Evolutionary conservation across 306 rosid genomes (phyloP), one percentile per base, ranked within the genome.

Genomic region (Trifolium dubium): DNA sequence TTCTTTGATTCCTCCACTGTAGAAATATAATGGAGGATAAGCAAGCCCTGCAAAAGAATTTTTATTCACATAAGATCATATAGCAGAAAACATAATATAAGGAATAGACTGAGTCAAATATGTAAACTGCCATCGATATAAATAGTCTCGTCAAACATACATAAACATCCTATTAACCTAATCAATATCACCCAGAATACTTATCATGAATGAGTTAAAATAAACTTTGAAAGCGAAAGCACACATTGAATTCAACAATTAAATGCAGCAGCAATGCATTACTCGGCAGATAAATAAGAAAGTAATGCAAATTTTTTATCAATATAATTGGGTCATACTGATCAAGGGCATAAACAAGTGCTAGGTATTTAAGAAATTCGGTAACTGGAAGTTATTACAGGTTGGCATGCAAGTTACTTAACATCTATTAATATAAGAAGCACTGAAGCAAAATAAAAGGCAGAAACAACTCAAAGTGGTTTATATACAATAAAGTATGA

Each of bases 1-100:
- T 84, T 95, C 98, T 80, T 88, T 92, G 75, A 95, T 93, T 86
- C 99, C 99, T 82, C 99, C 99, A 74, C 88, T 95, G 73, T 95
- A 95, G 78, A 95, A 95, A 82, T 95, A 95, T 58, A 95, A 82
- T 23, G 99, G 90, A 71, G 99, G 97, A 84, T 80, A 72, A 13
- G 99, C 99, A 82, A 95, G 98, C 82, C 99, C 99, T 95, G 89
- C 73, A 81, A 75, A 76, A 72, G 35, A n/a, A 34, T 69, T 46
- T 46, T 32, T 66, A 32, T 58, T 54, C 58, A 73, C 64, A 72
- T 44, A 76, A 63, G 23, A 77, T 67, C 73, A 47, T 76, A 72
- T 28, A 62, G 53, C 32, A 34, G 61, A 75, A 69, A 55, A 61
- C 76, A 50, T 13, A 83, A 60, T 70, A 68, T 15, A 63, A 44